Evolutionary conservation across 495 filamentous ascomycete species (phyloP), one percentile per base, ranked within the genome.

Genomic region (Ascobolus immersus): DNA sequence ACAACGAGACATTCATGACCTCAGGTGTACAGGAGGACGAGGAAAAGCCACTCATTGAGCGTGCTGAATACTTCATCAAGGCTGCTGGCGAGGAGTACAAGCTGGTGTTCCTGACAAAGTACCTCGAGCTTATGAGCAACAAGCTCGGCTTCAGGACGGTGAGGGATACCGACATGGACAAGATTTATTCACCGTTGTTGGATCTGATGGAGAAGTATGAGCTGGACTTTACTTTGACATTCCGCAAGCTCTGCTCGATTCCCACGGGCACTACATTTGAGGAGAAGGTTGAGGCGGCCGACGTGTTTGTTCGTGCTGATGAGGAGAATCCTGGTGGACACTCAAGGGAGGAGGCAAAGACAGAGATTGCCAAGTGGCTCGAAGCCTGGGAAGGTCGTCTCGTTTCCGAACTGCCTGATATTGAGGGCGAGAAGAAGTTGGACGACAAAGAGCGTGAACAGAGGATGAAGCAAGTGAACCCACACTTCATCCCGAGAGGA

Each of bases 191-290:
- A 8, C 73, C 76, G 30, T 51, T 79, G 10, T 56, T 96, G n/a
- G 79, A 92, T 45, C 69, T 68, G 0, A 57, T 96, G 44, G 76
- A 90, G 44, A 59, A 61, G 3, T 52, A 77, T 18, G 70, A 79
- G 41, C 52, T 96, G 15, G 86, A 96, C 49, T 96, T 89, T 56
- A 74, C 84, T 44, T 74, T 79, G 39, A 82, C 82, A 50, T 93
- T 94, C 63, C 61, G 86, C 2, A 64, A 70, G 4, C 56, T 96
- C 0, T 68, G 67, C 7, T 40, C 52, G 3, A 37, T 89, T 11
- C 55, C 52, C 3, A 23, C 69, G 9, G 27, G 89, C 6, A 60
- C 65, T 33, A 71, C 65, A 0, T 59, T 71, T 10, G 63, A 67
- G 13, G 45, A 61, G 36, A 54, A 73, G 30, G 57, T 55, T 33